Percentiles rank a stretch among this genome's conserved stretches.
These are phyloP conservation scores for Botrytis sinoallii DNA, from an alignment of 2,329 filamentous ascomycete species.

Conservation along the genomic window DNA sequence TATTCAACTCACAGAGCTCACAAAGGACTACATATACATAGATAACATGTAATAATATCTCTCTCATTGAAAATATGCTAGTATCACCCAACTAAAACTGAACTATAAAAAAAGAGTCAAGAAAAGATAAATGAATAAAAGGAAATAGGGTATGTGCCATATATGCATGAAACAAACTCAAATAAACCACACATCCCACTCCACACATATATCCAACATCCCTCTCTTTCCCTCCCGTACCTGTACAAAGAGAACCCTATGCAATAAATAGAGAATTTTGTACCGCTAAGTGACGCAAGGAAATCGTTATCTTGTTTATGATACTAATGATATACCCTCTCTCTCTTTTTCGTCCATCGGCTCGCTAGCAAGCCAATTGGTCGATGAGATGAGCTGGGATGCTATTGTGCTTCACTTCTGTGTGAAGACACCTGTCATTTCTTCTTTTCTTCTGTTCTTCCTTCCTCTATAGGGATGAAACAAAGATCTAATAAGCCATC, in stretches of 20 bases:
- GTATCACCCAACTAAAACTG: not conserved
- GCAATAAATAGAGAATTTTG: slow-evolving; percentile 1
- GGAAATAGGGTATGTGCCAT: slow-evolving; percentile 8
- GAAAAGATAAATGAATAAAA: not conserved
- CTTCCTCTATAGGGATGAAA: too few relatives aligned
- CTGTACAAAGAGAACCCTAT: slow-evolving; percentile 4
- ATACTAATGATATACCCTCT: not conserved
- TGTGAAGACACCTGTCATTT: not conserved
- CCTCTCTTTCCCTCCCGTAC: not conserved
- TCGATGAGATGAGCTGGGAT: not conserved
- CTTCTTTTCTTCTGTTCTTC: not conserved
- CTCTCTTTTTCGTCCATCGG: not conserved
- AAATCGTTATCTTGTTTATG: slow-evolving; percentile 14
- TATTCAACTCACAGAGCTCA: not conserved
- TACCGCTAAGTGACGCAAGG: slow-evolving; percentile 12
- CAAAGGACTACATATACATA: not conserved
- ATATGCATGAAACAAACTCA: slow-evolving; percentile 1
- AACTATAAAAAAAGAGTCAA: not conserved
- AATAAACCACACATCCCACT: not conserved
- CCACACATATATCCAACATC: not conserved
- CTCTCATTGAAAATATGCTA: not conserved
- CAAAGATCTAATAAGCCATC: slow-evolving; percentile 28
- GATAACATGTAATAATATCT: not conserved
- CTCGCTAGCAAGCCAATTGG: slow-evolving; percentile 11
- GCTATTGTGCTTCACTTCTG: not conserved